A percentile compares a stretch with the other conserved stretches of the same genome.
Evolutionary conservation across 768 basidiomycete genomes (phyloP).

Genomic region (Lentinus tigrinus): DNA sequence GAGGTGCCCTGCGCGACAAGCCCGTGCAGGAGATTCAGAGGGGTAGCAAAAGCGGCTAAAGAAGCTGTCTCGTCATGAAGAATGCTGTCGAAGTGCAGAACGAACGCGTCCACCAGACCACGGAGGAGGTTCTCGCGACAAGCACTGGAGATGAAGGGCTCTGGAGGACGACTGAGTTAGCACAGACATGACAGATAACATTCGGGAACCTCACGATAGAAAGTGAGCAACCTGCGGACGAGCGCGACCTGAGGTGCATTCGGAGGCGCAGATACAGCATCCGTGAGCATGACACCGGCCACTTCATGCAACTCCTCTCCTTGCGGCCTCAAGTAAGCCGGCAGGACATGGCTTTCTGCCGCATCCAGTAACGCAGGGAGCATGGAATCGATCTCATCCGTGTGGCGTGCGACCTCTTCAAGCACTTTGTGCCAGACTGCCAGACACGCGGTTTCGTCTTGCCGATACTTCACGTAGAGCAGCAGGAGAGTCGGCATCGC

Average conservation of each 20-base stretch:
- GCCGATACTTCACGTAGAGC: conserved; percentile 49
- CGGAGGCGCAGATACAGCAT: conserved; percentile 31
- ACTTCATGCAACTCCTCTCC: conserved; percentile 45
- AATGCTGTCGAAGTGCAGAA: conserved; percentile 32
- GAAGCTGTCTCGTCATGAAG: conserved; percentile 31
- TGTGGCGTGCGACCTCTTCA: conserved; percentile 35
- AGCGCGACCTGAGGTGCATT: conserved; percentile 31
- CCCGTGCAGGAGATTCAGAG: conserved; percentile 35
- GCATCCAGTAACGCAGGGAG: conserved; percentile 44
- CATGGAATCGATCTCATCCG: conserved; percentile 28
- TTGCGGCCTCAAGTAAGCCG: conserved; percentile 44
- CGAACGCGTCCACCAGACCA: conserved; percentile 36
- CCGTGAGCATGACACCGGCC: conserved; percentile 38
- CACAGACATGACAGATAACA: conserved; percentile 12
- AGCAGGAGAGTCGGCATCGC: conserved; percentile 45
- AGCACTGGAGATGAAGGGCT: conserved; percentile 27
- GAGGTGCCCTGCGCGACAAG: not conserved
- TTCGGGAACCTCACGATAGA: conserved; percentile 36
- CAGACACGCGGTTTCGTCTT: conserved; percentile 28
- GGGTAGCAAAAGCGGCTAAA: conserved; percentile 24
- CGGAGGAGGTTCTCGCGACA: conserved; percentile 34
- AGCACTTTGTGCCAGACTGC: conserved; percentile 53
- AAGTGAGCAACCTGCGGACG: conserved; percentile 39
- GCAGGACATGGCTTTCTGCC: conserved; percentile 37
- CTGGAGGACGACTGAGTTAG: conserved; percentile 12